Evolutionary conservation across 1,284 basidiomycete genomes (phyloP).

Genomic region (Trametes polyzona): DNA sequence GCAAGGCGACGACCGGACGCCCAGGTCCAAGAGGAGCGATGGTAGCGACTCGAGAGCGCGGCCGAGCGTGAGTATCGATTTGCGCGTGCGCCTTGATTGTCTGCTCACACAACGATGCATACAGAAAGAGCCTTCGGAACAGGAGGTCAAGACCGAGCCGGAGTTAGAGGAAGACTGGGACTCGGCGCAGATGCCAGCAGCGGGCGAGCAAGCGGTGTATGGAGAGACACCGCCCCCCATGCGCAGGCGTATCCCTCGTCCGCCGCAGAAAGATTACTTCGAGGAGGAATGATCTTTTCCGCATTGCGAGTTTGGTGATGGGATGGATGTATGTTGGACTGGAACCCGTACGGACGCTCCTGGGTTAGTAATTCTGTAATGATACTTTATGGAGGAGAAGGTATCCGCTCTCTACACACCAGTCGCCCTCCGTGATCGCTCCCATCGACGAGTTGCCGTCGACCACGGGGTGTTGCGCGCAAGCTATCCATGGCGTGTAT

Average conservation of each 20-base stretch:
- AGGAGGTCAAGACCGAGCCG: slow-evolving; percentile 25
- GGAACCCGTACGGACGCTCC: background rate
- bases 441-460: no score
- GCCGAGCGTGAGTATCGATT: slow-evolving; percentile 9
- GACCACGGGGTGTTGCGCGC: no score
- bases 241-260: slow-evolving; percentile 16
- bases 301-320: background rate
- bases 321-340: background rate
- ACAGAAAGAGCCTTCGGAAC: slow-evolving; percentile 6
- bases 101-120: background rate
- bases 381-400: no score
- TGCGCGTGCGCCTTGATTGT: background rate
- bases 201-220: background rate
- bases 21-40: slow-evolving; percentile 12
- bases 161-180: slow-evolving; percentile 16
- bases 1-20: slow-evolving; percentile 3
- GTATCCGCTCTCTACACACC: no score
- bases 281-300: slow-evolving; percentile 1
- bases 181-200: background rate
- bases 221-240: slow-evolving; percentile 4
- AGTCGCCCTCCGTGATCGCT: no score
- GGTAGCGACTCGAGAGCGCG: slow-evolving; percentile 17
- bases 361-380: slow-evolving; percentile 3
- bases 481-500: no score
- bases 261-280: slow-evolving; percentile 5